These are phyloP conservation scores for Solidago caesia DNA, from an alignment of 129 eudicot species.

Conservation along the genomic window DNA sequence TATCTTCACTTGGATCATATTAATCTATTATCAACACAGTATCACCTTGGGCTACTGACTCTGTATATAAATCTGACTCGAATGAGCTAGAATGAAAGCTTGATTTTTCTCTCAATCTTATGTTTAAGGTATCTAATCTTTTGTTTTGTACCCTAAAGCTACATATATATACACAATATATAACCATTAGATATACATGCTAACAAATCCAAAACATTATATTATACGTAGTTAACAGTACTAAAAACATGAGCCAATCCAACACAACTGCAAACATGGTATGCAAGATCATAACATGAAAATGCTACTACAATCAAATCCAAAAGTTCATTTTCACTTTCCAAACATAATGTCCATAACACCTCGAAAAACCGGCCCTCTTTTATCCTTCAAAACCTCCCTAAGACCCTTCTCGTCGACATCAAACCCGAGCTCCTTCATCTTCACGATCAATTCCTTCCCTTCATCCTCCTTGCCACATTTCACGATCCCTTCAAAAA, in stretches of 20 bases:
- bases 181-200: no score
- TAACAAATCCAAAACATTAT: no score
- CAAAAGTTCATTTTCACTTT: slow-evolving; percentile 29
- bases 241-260: no score
- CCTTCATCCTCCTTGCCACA: slow-evolving; percentile 66
- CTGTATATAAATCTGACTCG: no score
- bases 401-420: slow-evolving; percentile 53
- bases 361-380: slow-evolving; percentile 46
- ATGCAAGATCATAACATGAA: no score
- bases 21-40: background rate
- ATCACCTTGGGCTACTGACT: background rate
- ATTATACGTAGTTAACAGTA: no score
- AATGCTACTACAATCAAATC: background rate
- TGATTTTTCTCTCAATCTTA: no score
- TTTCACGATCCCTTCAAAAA: slow-evolving; percentile 61
- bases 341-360: slow-evolving; percentile 52
- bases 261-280: no score
- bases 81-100: no score
- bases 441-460: slow-evolving; percentile 52
- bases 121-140: no score
- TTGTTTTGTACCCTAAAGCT: no score
- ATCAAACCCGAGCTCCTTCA: slow-evolving; percentile 52
- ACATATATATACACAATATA: no score
- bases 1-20: background rate
- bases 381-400: slow-evolving; percentile 54